Conservation (phyloP, 2,329 filamentous ascomycete genomes). For the Ophiostoma himal-ulmi region DNA sequence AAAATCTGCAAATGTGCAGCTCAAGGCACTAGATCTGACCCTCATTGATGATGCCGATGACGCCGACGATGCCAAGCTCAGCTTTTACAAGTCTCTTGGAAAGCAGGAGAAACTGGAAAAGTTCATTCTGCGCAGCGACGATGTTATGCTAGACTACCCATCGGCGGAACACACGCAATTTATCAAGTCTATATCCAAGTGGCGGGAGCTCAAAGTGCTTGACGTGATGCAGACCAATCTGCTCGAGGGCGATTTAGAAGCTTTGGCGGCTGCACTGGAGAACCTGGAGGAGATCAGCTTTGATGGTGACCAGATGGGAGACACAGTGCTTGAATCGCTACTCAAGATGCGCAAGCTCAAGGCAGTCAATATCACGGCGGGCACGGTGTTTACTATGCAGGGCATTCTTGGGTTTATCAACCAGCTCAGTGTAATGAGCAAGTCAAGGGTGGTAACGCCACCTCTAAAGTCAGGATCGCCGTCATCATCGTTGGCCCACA, state of each 20-base stretch:
- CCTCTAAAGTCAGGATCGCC: background rate
- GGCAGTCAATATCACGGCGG: slow-evolving; percentile 47
- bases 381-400: slow-evolving; percentile 48
- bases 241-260: slow-evolving; percentile 43
- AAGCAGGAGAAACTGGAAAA: slow-evolving; percentile 43
- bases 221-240: slow-evolving; percentile 49
- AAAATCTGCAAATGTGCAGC: slow-evolving; percentile 13
- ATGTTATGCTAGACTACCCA: slow-evolving; percentile 7
- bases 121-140: slow-evolving; percentile 27
- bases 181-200: slow-evolving; percentile 41
- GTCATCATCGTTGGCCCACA: background rate
- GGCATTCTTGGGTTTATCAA: slow-evolving; percentile 43
- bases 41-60: slow-evolving; percentile 36
- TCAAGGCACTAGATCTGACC: slow-evolving; percentile 36
- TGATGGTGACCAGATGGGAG: slow-evolving; percentile 49
- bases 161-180: slow-evolving; percentile 28
- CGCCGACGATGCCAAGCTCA: slow-evolving; percentile 32
- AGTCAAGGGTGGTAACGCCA: background rate
- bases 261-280: slow-evolving; percentile 41
- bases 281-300: slow-evolving; percentile 53
- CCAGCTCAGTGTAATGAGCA: background rate
- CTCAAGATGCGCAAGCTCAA: slow-evolving; percentile 42
- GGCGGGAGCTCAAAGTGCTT: slow-evolving; percentile 48
- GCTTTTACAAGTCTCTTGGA: slow-evolving; percentile 48
- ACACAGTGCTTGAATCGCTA: slow-evolving; percentile 37